phyloP scores from a whole-genome alignment of 306 rosid genomes.

The Castanospermum australe region DNA sequence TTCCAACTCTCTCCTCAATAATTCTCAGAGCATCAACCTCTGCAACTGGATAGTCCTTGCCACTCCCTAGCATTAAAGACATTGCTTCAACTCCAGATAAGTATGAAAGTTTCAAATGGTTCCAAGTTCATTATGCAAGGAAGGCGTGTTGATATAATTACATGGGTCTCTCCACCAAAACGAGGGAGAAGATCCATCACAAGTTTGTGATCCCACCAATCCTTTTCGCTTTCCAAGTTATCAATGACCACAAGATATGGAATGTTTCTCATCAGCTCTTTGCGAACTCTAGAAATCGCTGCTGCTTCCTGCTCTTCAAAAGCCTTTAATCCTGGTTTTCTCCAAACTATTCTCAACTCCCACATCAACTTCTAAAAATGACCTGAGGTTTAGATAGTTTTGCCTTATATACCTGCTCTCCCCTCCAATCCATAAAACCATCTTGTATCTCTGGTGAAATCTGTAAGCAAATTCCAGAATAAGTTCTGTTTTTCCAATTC shows the following conservation, averaged over 20 bases:
- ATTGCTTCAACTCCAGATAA: slow-evolving; percentile 82
- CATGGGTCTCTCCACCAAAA: slow-evolving; percentile 81
- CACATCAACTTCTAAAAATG: slow-evolving; percentile 80
- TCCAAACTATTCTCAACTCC: slow-evolving; percentile 68
- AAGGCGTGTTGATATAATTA: slow-evolving; percentile 77
- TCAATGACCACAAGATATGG: slow-evolving; percentile 83
- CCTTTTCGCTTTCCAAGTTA: slow-evolving; percentile 85
- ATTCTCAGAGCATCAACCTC: slow-evolving; percentile 79
- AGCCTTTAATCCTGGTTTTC: slow-evolving; percentile 58
- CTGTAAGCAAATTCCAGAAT: slow-evolving; percentile 87
- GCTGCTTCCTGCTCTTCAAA: slow-evolving; percentile 79
- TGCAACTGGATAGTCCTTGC: slow-evolving; percentile 58
- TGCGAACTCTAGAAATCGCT: slow-evolving; percentile 74
- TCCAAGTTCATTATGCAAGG: slow-evolving; percentile 78
- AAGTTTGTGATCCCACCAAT: slow-evolving; percentile 92
- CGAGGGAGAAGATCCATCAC: slow-evolving; percentile 97
- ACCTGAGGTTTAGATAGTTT: slow-evolving; percentile 72
- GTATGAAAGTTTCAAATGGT: slow-evolving; percentile 76
- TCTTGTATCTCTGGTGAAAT: slow-evolving; percentile 84
- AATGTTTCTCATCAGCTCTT: slow-evolving; percentile 81
- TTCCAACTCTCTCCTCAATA: slow-evolving; percentile 76
- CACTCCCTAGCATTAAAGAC: slow-evolving; percentile 69
- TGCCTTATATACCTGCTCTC: slow-evolving; percentile 81
- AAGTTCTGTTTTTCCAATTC: slow-evolving; percentile 92
- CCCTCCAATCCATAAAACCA: slow-evolving; percentile 88